Evolutionary conservation across 2,329 filamentous ascomycete genomes (phyloP).

Genomic region (Aspergillus fumigatiaffinis): DNA sequence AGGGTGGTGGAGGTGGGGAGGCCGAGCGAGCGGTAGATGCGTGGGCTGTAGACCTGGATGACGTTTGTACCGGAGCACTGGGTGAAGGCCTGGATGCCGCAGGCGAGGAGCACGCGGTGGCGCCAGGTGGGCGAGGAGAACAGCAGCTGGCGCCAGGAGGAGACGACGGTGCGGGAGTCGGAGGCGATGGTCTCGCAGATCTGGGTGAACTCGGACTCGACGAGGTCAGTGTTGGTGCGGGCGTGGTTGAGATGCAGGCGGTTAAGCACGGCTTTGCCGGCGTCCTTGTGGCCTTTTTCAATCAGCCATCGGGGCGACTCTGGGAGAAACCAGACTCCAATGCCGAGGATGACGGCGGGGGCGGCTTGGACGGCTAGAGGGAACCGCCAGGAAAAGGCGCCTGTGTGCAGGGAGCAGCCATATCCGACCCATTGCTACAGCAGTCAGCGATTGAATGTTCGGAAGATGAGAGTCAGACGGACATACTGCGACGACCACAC

Average conservation of each 20-base stretch:
- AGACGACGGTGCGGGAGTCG: slow-evolving; percentile 26
- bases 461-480: slow-evolving; percentile 9
- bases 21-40: slow-evolving; percentile 44
- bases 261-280: slow-evolving; percentile 31
- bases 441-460: not conserved
- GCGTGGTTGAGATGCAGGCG: slow-evolving; percentile 27
- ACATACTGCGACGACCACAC: slow-evolving; percentile 40
- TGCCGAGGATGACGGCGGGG: slow-evolving; percentile 37
- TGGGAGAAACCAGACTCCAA: slow-evolving; percentile 31
- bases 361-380: slow-evolving; percentile 34
- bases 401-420: slow-evolving; percentile 34
- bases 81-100: slow-evolving; percentile 48
- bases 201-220: slow-evolving; percentile 42
- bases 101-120: slow-evolving; percentile 45
- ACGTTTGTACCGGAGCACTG: slow-evolving; percentile 48
- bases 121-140: slow-evolving; percentile 44
- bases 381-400: slow-evolving; percentile 34
- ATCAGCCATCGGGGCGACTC: slow-evolving; percentile 37
- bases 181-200: slow-evolving; percentile 37
- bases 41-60: slow-evolving; percentile 43
- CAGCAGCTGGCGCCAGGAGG: slow-evolving; percentile 41
- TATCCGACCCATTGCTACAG: slow-evolving; percentile 49
- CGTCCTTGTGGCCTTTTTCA: slow-evolving; percentile 33
- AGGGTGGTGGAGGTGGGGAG: slow-evolving; percentile 44
- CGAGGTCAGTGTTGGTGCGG: slow-evolving; percentile 26